A percentile compares a stretch with the other conserved stretches of the same genome.
Conservation (phyloP, 257 asterid genomes). For the Eucommia ulmoides region DNA sequence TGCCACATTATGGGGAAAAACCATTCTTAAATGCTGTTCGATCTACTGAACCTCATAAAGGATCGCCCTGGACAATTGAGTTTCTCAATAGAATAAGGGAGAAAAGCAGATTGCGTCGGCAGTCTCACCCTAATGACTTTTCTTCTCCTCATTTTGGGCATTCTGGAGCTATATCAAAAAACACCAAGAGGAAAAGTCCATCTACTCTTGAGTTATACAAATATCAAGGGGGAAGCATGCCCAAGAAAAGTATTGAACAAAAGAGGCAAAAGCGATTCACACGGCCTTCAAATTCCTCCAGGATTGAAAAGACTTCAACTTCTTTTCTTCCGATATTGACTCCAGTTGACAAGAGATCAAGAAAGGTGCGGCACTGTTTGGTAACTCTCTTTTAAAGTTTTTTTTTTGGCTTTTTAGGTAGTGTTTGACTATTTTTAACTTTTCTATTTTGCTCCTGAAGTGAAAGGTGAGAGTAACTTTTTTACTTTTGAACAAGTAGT, state of each 20-base stretch:
- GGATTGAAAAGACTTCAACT: slow-evolving; percentile 36
- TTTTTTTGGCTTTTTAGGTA: too few relatives aligned
- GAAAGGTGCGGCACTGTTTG: slow-evolving; percentile 46
- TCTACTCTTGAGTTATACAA: slow-evolving; percentile 65
- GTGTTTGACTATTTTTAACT: too few relatives aligned
- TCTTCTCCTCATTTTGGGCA: slow-evolving; percentile 37
- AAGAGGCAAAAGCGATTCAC: slow-evolving; percentile 42
- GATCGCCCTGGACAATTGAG: slow-evolving; percentile 87
- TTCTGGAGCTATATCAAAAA: slow-evolving; percentile 30
- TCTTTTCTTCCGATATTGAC: slow-evolving; percentile 41
- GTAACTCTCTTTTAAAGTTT: too few relatives aligned
- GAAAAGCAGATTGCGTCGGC: slow-evolving; percentile 63
- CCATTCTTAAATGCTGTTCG: slow-evolving; percentile 63
- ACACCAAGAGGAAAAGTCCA: slow-evolving; percentile 67
- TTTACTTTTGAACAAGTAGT: too few relatives aligned
- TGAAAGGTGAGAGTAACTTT: too few relatives aligned
- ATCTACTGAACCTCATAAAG: slow-evolving; percentile 38
- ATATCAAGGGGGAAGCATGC: slow-evolving; percentile 48
- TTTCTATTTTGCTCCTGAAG: too few relatives aligned
- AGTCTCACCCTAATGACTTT: slow-evolving; percentile 39
- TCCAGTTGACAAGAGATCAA: slow-evolving; percentile 82
- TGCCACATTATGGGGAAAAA: slow-evolving; percentile 31
- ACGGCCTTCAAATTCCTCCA: slow-evolving; percentile 28
- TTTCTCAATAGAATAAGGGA: slow-evolving; percentile 85
- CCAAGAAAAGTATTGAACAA: slow-evolving; percentile 32